These are phyloP conservation scores for Talaromyces amestolkiae DNA, from an alignment of 2,329 filamentous ascomycete genomes.

Conservation along the genomic window DNA sequence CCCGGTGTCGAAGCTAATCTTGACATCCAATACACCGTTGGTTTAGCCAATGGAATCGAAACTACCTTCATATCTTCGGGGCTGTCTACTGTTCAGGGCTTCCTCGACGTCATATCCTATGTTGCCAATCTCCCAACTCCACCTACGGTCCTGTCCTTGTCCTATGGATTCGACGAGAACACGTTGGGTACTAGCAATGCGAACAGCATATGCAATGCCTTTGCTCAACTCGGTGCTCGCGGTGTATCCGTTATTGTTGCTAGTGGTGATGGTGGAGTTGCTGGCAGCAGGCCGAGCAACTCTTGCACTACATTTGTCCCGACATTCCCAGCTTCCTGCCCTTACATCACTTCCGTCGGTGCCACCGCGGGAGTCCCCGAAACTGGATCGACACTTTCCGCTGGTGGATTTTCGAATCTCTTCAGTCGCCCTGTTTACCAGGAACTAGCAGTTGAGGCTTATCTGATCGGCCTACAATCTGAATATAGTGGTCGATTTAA, in stretches of 20 bases:
- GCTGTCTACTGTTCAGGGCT: neutral
- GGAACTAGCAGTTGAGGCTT: slow-evolving; percentile 39
- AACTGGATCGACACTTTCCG: slow-evolving; percentile 28
- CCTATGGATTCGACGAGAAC: slow-evolving; percentile 57
- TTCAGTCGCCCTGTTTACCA: slow-evolving; percentile 46
- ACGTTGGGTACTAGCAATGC: slow-evolving; percentile 53
- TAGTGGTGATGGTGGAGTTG: slow-evolving; percentile 31
- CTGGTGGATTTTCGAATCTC: slow-evolving; percentile 50
- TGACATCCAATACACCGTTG: slow-evolving; percentile 4
- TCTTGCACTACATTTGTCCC: slow-evolving; percentile 48
- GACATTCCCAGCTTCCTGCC: slow-evolving; percentile 50
- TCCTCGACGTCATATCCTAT: slow-evolving; percentile 6
- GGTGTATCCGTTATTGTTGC: slow-evolving; percentile 33
- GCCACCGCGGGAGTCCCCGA: slow-evolving; percentile 31
- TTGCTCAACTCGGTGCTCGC: slow-evolving; percentile 51
- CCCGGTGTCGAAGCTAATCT: slow-evolving; percentile 7
- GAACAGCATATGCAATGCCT: slow-evolving; percentile 39
- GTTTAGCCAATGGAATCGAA: slow-evolving; percentile 1
- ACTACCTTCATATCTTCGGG: slow-evolving; percentile 4
- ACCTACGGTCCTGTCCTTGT: slow-evolving; percentile 55
- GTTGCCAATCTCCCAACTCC: slow-evolving; percentile 30
- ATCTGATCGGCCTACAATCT: slow-evolving; percentile 37
- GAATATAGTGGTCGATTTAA: slow-evolving; percentile 45
- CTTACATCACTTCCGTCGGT: slow-evolving; percentile 53
- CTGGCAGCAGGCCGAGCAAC: slow-evolving; percentile 19